These are phyloP conservation scores for Serendipita sp. DNA, from an alignment of 768 basidiomycete genomes.

Conservation along the genomic window DNA sequence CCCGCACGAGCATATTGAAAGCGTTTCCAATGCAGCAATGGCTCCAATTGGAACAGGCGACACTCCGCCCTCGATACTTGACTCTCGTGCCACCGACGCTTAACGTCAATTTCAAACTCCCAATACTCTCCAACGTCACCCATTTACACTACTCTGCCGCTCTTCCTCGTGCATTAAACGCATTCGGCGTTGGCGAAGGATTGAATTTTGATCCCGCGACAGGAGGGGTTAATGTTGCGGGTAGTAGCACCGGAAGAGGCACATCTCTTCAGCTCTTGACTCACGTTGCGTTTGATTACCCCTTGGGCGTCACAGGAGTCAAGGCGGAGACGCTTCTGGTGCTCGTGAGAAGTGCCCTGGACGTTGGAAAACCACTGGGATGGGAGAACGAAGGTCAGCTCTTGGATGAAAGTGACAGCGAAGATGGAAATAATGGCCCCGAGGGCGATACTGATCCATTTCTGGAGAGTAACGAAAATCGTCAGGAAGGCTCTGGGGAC, in stretches of 20 bases:
- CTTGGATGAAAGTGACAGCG: background rate
- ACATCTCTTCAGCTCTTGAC: background rate
- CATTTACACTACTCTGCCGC: background rate
- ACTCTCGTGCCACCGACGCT: constrained; percentile 1
- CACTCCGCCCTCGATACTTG: background rate
- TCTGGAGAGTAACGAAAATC: too few species aligned
- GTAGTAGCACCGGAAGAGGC: too few species aligned
- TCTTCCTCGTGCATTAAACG: background rate
- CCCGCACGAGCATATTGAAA: too few species aligned
- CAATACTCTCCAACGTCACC: constrained; percentile 1
- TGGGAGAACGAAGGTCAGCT: background rate
- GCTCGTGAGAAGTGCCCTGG: background rate
- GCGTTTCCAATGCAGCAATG: too few species aligned
- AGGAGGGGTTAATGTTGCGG: background rate
- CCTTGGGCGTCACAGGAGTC: background rate
- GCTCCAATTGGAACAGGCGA: background rate
- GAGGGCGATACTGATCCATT: background rate
- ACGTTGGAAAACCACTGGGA: background rate
- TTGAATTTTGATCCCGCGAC: background rate
- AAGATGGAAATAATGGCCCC: background rate
- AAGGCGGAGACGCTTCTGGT: background rate
- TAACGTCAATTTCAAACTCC: background rate
- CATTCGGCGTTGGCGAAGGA: background rate
- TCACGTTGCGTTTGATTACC: constrained; percentile 2
- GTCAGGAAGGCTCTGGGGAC: background rate